Evolutionary conservation across 2,329 filamentous ascomycete genomes (phyloP), one percentile per base, ranked within the genome.

Genomic region (Hortaea werneckii): DNA sequence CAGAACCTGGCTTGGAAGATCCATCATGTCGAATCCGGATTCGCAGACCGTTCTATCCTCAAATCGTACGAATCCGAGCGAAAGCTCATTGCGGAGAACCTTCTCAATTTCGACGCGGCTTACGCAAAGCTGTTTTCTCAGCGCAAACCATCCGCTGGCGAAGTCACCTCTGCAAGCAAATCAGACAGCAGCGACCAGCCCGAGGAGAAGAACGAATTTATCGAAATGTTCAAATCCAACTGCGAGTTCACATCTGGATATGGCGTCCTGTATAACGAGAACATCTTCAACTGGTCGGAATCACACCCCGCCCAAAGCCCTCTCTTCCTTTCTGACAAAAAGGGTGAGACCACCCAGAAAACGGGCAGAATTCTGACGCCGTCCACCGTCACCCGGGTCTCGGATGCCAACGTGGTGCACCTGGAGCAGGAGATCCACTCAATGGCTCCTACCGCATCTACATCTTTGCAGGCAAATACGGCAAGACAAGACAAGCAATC

Each of bases 1-100:
- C 78, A 87, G 49, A 96, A 95, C 65, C 73, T 96, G 37, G 89
- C 89, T 6, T 96, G 89, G 89, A 96, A 96, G 71, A 85, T 95
- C 43, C 89, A 95, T 62, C 81, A 85, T 32, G 90, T 95, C 7
- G 88, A 95, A 62, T 75, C 76, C 27, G 87, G 87, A 9, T 86
- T 94, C 54, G 86, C 87, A 1, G 69, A 80, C 29, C 82, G 85
- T 50, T 77, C 78, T 3, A 74, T 92, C 12, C 76, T 96, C 42
- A 78, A 81, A 50, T 92, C 89, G 0, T 96, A 95, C 64, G 87
- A 95, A 67, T 74, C 76, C 2, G 89, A 95, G 67, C 82, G 89
- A 47, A 89, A 86, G 62, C 75, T 83, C 46, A 83, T 94, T 37
- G 90, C 90, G 5, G 85, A 95, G 66, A 85, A 79, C 8, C 76